These are phyloP conservation scores for Naganishia albida DNA, from an alignment of 1,284 basidiomycete genomes.

Conservation along the genomic window DNA sequence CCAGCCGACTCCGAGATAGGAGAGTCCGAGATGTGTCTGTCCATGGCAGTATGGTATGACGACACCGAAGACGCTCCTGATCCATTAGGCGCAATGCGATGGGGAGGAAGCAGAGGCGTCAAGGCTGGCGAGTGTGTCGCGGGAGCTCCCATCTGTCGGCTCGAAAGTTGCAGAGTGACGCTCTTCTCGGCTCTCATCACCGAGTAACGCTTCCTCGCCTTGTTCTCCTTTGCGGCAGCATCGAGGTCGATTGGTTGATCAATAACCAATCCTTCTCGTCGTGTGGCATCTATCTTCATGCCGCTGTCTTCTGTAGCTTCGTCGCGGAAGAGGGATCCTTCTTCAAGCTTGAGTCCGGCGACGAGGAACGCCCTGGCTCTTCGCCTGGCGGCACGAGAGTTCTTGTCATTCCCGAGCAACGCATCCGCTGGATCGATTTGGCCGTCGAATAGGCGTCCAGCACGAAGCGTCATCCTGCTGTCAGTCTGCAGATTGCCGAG, in stretches of 20 bases:
- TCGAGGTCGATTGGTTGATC: constrained; percentile 15
- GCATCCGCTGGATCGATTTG: constrained; percentile 16
- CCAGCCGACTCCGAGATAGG: neutral
- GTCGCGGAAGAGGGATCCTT: constrained; percentile 19
- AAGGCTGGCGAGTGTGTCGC: neutral
- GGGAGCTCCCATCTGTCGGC: neutral
- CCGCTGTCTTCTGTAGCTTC: constrained; percentile 7
- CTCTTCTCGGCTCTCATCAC: constrained; percentile 30
- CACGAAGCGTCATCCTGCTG: constrained; percentile 29
- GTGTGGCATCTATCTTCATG: constrained; percentile 7
- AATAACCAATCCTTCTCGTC: constrained; percentile 26
- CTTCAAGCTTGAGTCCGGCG: constrained; percentile 34
- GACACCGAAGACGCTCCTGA: constrained; percentile 6
- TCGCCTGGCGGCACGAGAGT: constrained; percentile 23
- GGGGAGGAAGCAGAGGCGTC: neutral
- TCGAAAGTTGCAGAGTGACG: neutral
- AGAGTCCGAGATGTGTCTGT: constrained; percentile 5
- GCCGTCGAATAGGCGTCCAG: constrained; percentile 1
- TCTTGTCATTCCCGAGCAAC: constrained; percentile 9
- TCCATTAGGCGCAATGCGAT: neutral
- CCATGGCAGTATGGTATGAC: constrained; percentile 20
- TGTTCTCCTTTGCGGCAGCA: constrained; percentile 1
- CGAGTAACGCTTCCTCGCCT: constrained; percentile 33
- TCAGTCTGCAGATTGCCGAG: constrained; percentile 24
- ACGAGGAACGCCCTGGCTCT: constrained; percentile 34